phyloP scores from a whole-genome alignment of 2,329 filamentous ascomycete species.

The Raffaelea deltoideospora region DNA sequence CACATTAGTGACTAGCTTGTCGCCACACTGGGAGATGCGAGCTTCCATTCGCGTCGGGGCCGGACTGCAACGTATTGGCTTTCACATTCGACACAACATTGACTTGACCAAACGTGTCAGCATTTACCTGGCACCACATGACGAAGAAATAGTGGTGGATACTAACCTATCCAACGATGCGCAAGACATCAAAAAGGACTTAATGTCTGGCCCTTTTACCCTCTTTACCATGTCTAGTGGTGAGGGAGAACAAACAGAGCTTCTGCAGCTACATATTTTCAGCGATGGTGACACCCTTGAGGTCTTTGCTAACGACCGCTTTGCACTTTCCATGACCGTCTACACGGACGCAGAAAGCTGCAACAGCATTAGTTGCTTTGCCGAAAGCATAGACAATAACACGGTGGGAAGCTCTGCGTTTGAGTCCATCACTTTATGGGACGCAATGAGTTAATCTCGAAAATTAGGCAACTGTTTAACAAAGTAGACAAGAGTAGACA shows the following conservation, averaged over 20 bases:
- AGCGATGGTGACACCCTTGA: constrained; percentile 27
- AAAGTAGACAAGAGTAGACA: too few relatives aligned
- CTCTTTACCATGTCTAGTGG: constrained; percentile 21
- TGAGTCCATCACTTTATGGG: background rate
- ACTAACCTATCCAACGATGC: constrained; percentile 18
- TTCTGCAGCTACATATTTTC: constrained; percentile 23
- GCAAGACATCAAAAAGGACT: constrained; percentile 18
- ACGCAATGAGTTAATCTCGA: too few relatives aligned
- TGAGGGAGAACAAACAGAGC: constrained; percentile 15
- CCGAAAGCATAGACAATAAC: background rate
- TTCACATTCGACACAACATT: constrained; percentile 8
- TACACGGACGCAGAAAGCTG: constrained; percentile 9
- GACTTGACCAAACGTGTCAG: background rate
- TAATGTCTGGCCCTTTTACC: constrained; percentile 26
- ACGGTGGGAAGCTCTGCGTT: background rate
- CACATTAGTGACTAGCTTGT: too few relatives aligned
- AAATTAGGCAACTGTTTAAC: too few relatives aligned
- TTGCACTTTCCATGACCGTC: constrained; percentile 23
- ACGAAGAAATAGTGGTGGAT: constrained; percentile 25
- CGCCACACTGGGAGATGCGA: background rate
- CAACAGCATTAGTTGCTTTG: background rate
- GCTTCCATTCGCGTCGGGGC: background rate
- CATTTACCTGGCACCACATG: constrained; percentile 9
- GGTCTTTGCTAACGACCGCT: constrained; percentile 28
- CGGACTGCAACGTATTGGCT: constrained; percentile 16